These are phyloP conservation scores for Ophiostoma sp. DNA, from an alignment of 2,329 filamentous ascomycete species.

Conservation along the genomic window DNA sequence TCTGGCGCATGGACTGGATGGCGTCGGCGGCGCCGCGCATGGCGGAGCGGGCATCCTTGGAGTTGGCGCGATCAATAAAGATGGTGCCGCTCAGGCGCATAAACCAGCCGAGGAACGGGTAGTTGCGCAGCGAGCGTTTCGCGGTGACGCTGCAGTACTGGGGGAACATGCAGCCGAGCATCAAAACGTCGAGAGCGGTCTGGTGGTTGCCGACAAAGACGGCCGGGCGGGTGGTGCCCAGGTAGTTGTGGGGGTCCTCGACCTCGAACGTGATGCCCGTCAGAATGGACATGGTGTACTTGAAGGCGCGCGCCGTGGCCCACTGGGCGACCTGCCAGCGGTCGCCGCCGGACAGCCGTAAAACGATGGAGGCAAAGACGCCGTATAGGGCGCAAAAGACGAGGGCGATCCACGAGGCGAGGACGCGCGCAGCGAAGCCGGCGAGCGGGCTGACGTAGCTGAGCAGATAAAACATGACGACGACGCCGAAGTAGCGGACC, in stretches of 20 bases:
- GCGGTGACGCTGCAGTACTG: conserved; percentile 90
- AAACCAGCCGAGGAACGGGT: conserved; percentile 92
- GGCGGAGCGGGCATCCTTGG: conserved; percentile 75
- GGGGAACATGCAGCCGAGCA: conserved; percentile 87
- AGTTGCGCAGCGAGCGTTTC: conserved; percentile 76
- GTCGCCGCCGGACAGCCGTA: conserved; percentile 68
- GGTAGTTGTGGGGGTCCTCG: conserved; percentile 63
- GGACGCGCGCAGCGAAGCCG: conserved; percentile 67
- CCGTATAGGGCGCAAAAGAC: conserved; percentile 68
- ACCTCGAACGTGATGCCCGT: conserved; percentile 80
- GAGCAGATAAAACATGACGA: conserved; percentile 61
- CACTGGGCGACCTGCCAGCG: conserved; percentile 74
- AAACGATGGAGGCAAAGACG: conserved; percentile 68
- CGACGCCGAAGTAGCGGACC: conserved; percentile 53
- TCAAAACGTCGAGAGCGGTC: conserved; percentile 89
- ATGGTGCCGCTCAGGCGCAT: conserved; percentile 84
- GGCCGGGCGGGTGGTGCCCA: conserved; percentile 69
- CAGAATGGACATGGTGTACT: conserved; percentile 70
- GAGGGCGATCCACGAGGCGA: conserved; percentile 66
- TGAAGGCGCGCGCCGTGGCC: conserved; percentile 77
- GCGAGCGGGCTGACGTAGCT: conserved; percentile 59
- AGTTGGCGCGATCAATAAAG: conserved; percentile 92
- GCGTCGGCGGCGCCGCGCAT: conserved; percentile 81
- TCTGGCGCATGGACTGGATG: conserved; percentile 72
- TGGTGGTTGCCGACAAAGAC: conserved; percentile 96